A percentile compares a stretch with the other conserved stretches of the same genome.
Conservation (phyloP, 805 yeast genomes). For the Teunomyces pallodes region DNA sequence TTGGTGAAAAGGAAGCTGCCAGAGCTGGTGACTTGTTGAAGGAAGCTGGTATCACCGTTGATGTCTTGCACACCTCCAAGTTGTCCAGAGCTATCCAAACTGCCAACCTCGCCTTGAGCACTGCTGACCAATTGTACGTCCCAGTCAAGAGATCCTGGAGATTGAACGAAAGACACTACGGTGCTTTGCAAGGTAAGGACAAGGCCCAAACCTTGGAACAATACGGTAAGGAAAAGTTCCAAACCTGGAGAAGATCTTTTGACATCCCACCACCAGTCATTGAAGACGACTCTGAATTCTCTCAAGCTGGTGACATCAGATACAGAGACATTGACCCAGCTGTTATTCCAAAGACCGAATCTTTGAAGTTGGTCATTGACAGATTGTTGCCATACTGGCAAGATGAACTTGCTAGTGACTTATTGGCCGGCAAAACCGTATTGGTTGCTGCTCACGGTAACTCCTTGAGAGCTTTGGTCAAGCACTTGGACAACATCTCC, state of each 20-base stretch:
- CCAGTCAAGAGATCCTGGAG: conserved; percentile 97
- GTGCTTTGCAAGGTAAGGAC: conserved; percentile 98
- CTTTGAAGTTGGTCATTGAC: conserved; percentile 90
- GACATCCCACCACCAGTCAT: conserved; percentile 95
- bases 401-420: conserved; percentile 82
- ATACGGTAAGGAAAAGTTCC: conserved; percentile 91
- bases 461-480: conserved; percentile 94
- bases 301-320: conserved; percentile 84
- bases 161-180: conserved; percentile 98
- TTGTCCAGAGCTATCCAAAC: conserved; percentile 95
- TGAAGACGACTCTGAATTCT: conserved; percentile 71
- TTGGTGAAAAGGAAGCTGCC: conserved; percentile 86
- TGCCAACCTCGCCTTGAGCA: conserved; percentile 88
- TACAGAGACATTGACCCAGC: conserved; percentile 80
- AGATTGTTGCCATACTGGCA: conserved; percentile 97
- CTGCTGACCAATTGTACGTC: conserved; percentile 85
- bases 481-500: conserved; percentile 90
- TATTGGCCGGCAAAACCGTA: conserved; percentile 85
- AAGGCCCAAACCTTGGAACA: conserved; percentile 87
- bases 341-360: conserved; percentile 91
- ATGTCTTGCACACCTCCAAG: conserved; percentile 85
- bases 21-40: conserved; percentile 91
- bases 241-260: conserved; percentile 95
- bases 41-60: conserved; percentile 83
- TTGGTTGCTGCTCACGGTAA: conserved; percentile 97